Base-by-base conservation (phyloP, 2,329 filamentous ascomycete genomes). In the Fusarium xylarioides region DNA sequence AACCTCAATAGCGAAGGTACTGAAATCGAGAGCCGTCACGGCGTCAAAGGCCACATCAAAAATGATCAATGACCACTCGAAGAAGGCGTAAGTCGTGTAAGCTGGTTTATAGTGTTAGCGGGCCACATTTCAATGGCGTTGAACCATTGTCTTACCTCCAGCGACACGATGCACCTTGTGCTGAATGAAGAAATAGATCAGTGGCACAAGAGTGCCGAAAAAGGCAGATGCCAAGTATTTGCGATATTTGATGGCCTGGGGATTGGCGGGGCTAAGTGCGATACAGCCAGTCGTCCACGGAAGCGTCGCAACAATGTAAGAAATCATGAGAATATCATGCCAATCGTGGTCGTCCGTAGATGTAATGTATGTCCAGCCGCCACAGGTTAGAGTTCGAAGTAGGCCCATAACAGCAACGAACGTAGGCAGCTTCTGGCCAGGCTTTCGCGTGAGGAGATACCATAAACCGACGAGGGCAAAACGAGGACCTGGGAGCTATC, bases 301-400 rank as follows among this genome's bases (percentile, higher is more conserved):
- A 60, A 99, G 86, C 6, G 96, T 98, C 38, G 94, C 93, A 50
- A 99, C 92, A 63, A 99, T 87, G 82, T 99, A 99, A 19, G 95
- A 97, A 76, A 99, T 98, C 96, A 99, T 99, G 82, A 99, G 95
- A 71, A 98, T 95, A 80, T 99, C 96, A 82, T 99, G 96, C 95
- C 95, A 98, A 83, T 97, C 91, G 82, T 99, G 96, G 81, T 98
- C 94, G 81, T 99, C 96, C 47, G 96, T 99, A 70, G 96, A 98
- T 32, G 96, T 99, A 70, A 99, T 91, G 82, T 98, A 99, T 59
- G 96, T 98, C 95, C 96, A 99, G 66, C 96, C 96, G 77, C 95
- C 96, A 80, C 96, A 99, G 8, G 95, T 97, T 66, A 98, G 84
- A 15, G 95, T 98, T 77, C 96, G 91, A 79, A 98, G 92, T 58